Base-by-base conservation (phyloP, 495 filamentous ascomycete species). In the Astrothelium macrocarpum region DNA sequence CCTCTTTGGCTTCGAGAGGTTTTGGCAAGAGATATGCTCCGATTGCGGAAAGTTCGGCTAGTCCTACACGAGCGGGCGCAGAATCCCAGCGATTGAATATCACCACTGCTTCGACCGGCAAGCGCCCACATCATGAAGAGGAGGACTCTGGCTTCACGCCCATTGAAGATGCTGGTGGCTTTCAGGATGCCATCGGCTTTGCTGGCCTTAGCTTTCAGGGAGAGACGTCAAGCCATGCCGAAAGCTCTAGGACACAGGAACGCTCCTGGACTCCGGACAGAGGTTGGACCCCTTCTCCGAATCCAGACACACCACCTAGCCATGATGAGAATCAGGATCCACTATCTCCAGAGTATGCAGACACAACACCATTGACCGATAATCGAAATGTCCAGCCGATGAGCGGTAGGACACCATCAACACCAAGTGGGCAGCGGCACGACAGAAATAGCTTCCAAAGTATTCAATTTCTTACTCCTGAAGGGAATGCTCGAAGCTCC, bases 391-490 rank as follows among this genome's bases (percentile, higher is more conserved):
- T 76, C 11, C 70, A 74, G 45, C 68, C 72, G 32, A 67, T 73
- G 11, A 71, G 67, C 58, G 67, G 71, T 2, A 66, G 60, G 25
- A 59, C 29, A 29, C 65, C 68, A 4, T 59, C 58, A 4, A 75
- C 78, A 11, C 76, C 78, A 10, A 78, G 76, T 46, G 74, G 68
- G n/a, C 82, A 83, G 62, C 75, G 79, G 49, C 82, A 85, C 67
- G 83, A 84, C 39, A 83, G 85, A 75, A 75, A 77, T 65, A 85
- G 84, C 69, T 85, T 84, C 45, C 86, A 87, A 67, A 87, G 83
- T 61, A 71, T 79, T 23, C 71, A 73, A 34, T 79, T 83, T 53
- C 70, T 74, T 12, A 72, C 65, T 45, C 71, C 61, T 53, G 75
- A 73, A 62, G 75, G 67, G 58, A 67, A 62, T 65, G 67, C 72